Percentiles rank a stretch among this genome's conserved stretches.
phyloP scores from a whole-genome alignment of 163 green algal genomes.

The Prototheca cutis region DNA sequence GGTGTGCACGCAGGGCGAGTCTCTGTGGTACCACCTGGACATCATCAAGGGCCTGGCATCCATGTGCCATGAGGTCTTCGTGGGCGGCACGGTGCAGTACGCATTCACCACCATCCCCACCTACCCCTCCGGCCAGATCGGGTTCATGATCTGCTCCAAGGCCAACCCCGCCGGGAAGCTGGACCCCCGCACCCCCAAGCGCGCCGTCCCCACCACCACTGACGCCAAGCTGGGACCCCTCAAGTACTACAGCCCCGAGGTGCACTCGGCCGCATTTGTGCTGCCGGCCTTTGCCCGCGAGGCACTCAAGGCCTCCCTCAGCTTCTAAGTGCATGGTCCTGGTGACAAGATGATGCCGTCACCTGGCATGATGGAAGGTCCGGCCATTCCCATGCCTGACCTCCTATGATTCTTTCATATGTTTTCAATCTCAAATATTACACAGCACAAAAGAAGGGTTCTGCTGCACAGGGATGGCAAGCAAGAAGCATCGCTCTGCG shows the following conservation, averaged over 20 bases:
- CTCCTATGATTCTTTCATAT: too few species aligned
- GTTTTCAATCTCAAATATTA: too few species aligned
- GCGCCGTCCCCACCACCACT: conserved; percentile 17
- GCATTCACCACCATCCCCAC: conserved; percentile 94
- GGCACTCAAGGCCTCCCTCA: conserved; percentile 33
- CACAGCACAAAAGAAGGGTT: too few species aligned
- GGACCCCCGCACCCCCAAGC: conserved; percentile 41
- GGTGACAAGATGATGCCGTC: too few species aligned
- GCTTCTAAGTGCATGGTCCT: not conserved
- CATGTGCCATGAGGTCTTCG: conserved; percentile 81
- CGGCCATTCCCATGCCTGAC: too few species aligned
- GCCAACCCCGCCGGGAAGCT: conserved; percentile 20
- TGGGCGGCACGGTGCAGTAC: conserved; percentile 80
- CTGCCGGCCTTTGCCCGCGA: conserved; percentile 77
- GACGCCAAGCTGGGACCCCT: conserved; percentile 3
- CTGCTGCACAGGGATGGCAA: too few species aligned
- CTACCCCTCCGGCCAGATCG: conserved; percentile 93
- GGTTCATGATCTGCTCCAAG: conserved; percentile 92
- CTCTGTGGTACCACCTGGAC: conserved; percentile 87
- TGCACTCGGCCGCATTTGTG: conserved; percentile 80
- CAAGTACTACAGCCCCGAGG: conserved; percentile 77
- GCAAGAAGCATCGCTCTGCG: too few species aligned
- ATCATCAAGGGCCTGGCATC: conserved; percentile 86
- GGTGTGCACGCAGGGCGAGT: conserved; percentile 88
- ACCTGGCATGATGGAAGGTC: too few species aligned